phyloP scores from a whole-genome alignment of 2,329 filamentous ascomycete species.

The Nothophaeocryptopus gaeumannii region DNA sequence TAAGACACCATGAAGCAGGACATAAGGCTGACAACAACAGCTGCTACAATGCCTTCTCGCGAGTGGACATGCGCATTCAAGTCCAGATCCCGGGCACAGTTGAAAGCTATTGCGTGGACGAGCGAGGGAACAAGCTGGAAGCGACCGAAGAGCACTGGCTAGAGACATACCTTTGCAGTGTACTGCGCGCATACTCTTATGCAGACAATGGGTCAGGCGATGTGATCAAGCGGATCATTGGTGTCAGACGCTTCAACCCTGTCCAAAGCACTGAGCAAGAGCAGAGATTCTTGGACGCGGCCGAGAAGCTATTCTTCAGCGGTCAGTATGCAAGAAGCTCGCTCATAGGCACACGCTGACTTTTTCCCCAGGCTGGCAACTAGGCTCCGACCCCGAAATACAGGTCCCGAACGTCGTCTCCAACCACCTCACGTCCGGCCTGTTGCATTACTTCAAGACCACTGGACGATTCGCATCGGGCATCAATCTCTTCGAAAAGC shows the following conservation, averaged over 20 bases:
- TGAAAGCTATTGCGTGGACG: constrained; percentile 96
- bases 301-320: constrained; percentile 91
- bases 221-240: constrained; percentile 92
- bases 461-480: constrained; percentile 92
- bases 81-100: constrained; percentile 95
- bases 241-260: constrained; percentile 94
- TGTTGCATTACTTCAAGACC: constrained; percentile 91
- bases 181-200: constrained; percentile 91
- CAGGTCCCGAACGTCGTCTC: constrained; percentile 96
- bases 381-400: constrained; percentile 94
- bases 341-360: constrained; percentile 5
- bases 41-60: constrained; percentile 99
- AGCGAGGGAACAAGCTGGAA: constrained; percentile 89
- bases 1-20: background rate
- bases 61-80: constrained; percentile 96
- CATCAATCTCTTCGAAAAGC: constrained; percentile 96
- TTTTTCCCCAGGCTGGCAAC: constrained; percentile 69
- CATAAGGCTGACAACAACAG: constrained; percentile 39
- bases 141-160: constrained; percentile 94
- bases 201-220: constrained; percentile 94
- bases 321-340: constrained; percentile 50
- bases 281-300: constrained; percentile 90
- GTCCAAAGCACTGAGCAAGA: constrained; percentile 98
- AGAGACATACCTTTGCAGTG: constrained; percentile 94
- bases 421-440: constrained; percentile 90